Evolutionary conservation across 1,139 yeast genomes (phyloP), one percentile per base, ranked within the genome.

Genomic region (Tardiomyces depauwii): DNA sequence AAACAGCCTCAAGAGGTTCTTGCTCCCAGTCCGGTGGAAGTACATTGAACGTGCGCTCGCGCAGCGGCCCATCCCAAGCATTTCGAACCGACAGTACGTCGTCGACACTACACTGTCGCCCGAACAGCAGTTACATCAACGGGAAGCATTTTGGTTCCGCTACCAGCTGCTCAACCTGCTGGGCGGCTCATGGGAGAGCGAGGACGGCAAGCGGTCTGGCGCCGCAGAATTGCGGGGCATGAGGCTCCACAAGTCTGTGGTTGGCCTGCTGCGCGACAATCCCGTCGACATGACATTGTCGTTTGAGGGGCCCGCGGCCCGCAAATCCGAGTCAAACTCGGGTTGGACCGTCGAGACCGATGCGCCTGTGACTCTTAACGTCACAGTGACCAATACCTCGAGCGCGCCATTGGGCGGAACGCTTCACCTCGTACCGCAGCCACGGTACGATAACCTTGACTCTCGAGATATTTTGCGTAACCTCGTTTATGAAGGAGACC

Each of bases 61-160:
- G 16, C 60, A 66, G 2, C 63, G 64, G 39, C 74, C 77, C 0
- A 80, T 89, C 28, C 97, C 97, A n/a, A 80, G 86, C 27, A 66
- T 88, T 41, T 63, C 83, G 40, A 77, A 79, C 42, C 78, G 80
- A 49, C 96, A 88, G 63, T 85, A 80, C 57, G 71, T 87, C 18
- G 74, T 80, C 33, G 82, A 82, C 55, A 74, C 78, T 44, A 74
- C 72, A 45, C 59, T 79, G 27, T 67, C 78, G 0, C 78, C 75
- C 2, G 67, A 74, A 64, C 55, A 81, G 74, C 47, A 84, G 75
- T 48, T 70, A 65, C 52, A 60, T 53, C 41, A 78, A 64, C 72
- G 78, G 49, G 80, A 79, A 52, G 66, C 76, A 6, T 91, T 88
- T 61, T 91, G 98, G 98, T 74, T 83, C 48, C 67, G 95, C 47